Base-by-base conservation (phyloP, 2,329 filamentous ascomycete genomes). In the Exophiala viscosa region DNA sequence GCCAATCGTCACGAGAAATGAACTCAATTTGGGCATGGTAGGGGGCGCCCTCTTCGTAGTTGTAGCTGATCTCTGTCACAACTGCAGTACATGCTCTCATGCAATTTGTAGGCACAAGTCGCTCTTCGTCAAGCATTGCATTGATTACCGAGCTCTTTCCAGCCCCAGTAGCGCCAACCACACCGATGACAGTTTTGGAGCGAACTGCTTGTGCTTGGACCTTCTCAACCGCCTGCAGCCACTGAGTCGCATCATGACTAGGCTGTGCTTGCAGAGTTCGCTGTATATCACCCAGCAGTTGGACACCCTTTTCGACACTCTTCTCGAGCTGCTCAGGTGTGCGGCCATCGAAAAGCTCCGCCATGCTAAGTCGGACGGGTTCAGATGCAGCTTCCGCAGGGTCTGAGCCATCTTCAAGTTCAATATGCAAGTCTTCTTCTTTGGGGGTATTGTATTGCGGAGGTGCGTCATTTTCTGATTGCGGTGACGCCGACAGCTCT, bases 81-180 rank as follows among this genome's bases (percentile, higher is more conserved):
- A 81, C 78, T 0, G 81, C 80, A 0, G 82, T 86, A 51, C 81
- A 85, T 1, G 82, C 82, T 23, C 79, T 69, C 75, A 84, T 80
- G 62, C 81, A 81, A 57, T 79, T 80, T 0, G 78, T 81, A 0
- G 77, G 75, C 0, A 74, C 72, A 13, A 81, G 67, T n/a, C 76
- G 71, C 57, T 85, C 80, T 59, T 85, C 79, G 28, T 84, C 80
- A 0, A 85, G 69, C 32, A 86, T 62, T 0, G 82, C 82, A 60
- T 85, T 86, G 64, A 86, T 83, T 0, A 85, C 69, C 1, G 78
- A 81, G 15, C 76, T 81, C 61, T 86, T 86, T 0, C 83, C 83
- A 1, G 79, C 76, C 0, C 82, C 82, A 0, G 83, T 85, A 48
- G 77, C 80, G 1, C 82, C 83, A 2, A 83, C 76, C 1, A 86